Evolutionary conservation across 2,329 filamentous ascomycete genomes (phyloP).

Genomic region (Cercospora sp.): DNA sequence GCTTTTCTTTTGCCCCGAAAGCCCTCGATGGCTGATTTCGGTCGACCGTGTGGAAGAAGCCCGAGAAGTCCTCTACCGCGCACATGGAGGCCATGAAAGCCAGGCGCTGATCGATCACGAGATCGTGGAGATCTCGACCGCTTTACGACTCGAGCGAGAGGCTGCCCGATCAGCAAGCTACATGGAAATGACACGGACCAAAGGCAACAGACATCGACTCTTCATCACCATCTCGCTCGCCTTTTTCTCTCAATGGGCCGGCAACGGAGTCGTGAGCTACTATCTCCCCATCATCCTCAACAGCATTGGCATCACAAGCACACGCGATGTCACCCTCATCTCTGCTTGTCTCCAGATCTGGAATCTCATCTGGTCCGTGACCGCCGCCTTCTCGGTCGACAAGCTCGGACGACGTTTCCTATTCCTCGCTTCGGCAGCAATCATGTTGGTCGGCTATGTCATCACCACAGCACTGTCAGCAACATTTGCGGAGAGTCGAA

Average conservation of each 20-base stretch:
- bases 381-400: conserved; percentile 46
- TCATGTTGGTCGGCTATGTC: conserved; percentile 48
- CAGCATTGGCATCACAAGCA: conserved; percentile 42
- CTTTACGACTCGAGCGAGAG: conserved; percentile 46
- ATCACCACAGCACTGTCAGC: conserved; percentile 35
- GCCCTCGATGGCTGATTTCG: conserved; percentile 32
- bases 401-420: conserved; percentile 47
- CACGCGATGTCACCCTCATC: conserved; percentile 42
- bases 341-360: conserved; percentile 45
- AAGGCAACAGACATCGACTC: conserved; percentile 41
- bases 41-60: conserved; percentile 51
- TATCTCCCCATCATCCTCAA: conserved; percentile 40
- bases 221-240: conserved; percentile 43
- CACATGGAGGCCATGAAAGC: conserved; percentile 58
- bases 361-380: conserved; percentile 42
- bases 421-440: conserved; percentile 45
- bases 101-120: conserved; percentile 67
- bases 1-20: conserved; percentile 31
- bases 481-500: conserved; percentile 39
- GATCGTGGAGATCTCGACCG: conserved; percentile 59
- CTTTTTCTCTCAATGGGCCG: conserved; percentile 44
- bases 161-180: conserved; percentile 48
- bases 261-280: conserved; percentile 43
- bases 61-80: conserved; percentile 60
- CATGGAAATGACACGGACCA: conserved; percentile 27